These are phyloP conservation scores for Aspergillus hancockii DNA, from an alignment of 495 filamentous ascomycete genomes.

Conservation along the genomic window DNA sequence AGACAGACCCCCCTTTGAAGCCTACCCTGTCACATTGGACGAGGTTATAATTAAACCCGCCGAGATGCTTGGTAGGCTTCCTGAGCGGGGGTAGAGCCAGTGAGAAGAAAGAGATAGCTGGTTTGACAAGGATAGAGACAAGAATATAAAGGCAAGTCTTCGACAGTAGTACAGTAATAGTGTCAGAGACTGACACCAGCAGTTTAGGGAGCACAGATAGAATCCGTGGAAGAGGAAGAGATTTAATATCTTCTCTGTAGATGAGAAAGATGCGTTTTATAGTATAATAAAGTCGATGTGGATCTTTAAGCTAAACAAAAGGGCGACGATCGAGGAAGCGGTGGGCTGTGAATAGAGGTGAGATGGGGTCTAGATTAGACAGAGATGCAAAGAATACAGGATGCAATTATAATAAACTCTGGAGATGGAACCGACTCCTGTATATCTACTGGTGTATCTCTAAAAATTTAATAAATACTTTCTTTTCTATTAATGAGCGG, in stretches of 20 bases:
- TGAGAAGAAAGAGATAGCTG: constrained; percentile 19
- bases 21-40: constrained; percentile 25
- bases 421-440: no score
- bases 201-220: constrained; percentile 15
- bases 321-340: constrained; percentile 24
- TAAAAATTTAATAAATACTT: no score
- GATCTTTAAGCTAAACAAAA: constrained; percentile 20
- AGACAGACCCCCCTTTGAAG: constrained; percentile 25
- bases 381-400: constrained; percentile 27
- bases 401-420: constrained; percentile 10
- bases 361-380: constrained; percentile 34
- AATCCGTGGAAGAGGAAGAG: constrained; percentile 8
- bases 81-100: constrained; percentile 29
- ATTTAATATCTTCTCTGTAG: constrained; percentile 9
- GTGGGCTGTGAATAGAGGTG: constrained; percentile 33
- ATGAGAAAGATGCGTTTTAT: constrained; percentile 26
- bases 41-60: constrained; percentile 40
- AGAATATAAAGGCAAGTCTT: constrained; percentile 14
- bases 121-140: constrained; percentile 23
- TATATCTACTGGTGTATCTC: no score
- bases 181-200: constrained; percentile 13
- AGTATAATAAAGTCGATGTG: constrained; percentile 30
- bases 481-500: no score
- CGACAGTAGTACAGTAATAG: constrained; percentile 8
- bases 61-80: constrained; percentile 35